A percentile compares a stretch with the other conserved stretches of the same genome.
These are phyloP conservation scores for Fraxinus platypoda DNA, from an alignment of 305 asterid genomes.

Conservation along the genomic window DNA sequence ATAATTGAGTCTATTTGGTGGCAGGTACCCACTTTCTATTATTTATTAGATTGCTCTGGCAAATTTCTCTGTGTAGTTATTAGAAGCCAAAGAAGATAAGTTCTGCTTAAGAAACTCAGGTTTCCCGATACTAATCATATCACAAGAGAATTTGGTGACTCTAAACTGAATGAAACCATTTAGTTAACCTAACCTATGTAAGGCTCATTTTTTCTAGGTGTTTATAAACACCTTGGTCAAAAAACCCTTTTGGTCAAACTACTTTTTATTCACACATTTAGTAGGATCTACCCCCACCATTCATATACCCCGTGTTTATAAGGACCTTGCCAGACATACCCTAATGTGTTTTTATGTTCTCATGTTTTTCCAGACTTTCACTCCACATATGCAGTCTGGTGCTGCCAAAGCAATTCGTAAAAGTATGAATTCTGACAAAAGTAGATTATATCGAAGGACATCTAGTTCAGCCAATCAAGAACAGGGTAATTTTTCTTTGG, in stretches of 20 bases:
- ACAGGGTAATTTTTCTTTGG: slow-evolving; percentile 55
- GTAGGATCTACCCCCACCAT: background rate
- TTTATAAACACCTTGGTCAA: background rate
- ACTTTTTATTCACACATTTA: background rate
- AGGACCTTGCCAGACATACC: background rate
- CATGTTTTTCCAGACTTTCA: slow-evolving; percentile 54
- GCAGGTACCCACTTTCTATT: slow-evolving; percentile 52
- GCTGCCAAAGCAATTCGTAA: slow-evolving; percentile 46
- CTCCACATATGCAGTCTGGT: slow-evolving; percentile 84
- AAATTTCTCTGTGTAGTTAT: background rate
- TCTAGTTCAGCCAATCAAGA: slow-evolving; percentile 48
- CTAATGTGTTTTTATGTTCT: background rate
- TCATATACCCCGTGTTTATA: background rate
- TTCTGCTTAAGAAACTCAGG: slow-evolving; percentile 1
- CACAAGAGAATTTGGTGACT: background rate
- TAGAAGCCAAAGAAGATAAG: background rate
- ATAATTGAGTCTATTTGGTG: slow-evolving; percentile 88
- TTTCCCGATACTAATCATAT: background rate
- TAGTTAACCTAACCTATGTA: slow-evolving; percentile 2
- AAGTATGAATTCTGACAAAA: slow-evolving; percentile 32
- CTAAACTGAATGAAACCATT: slow-evolving; percentile 9
- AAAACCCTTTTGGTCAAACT: background rate
- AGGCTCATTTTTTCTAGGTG: background rate
- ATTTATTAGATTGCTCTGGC: slow-evolving; percentile 9
- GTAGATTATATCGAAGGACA: slow-evolving; percentile 39